phyloP scores from a whole-genome alignment of 108 stramenopile species.

The Skeletonema tropicum region DNA sequence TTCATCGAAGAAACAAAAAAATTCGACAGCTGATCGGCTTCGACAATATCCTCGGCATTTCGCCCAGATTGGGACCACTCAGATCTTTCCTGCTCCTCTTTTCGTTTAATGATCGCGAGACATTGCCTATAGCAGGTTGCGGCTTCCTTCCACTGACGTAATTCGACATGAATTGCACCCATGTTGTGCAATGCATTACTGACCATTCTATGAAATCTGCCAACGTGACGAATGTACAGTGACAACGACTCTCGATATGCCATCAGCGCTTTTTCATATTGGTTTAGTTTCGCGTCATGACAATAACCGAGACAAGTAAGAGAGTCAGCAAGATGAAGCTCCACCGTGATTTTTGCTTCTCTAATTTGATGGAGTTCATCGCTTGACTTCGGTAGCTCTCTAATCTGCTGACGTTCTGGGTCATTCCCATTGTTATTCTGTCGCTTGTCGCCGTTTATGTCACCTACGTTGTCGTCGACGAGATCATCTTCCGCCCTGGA shows the following conservation, averaged over 20 bases:
- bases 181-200: slow-evolving; percentile 54
- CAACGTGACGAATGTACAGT: slow-evolving; percentile 51
- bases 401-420: neutral
- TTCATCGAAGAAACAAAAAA: slow-evolving; percentile 36
- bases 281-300: slow-evolving; percentile 46
- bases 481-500: slow-evolving; percentile 19
- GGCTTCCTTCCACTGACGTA: slow-evolving; percentile 55
- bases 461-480: neutral
- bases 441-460: slow-evolving; percentile 1
- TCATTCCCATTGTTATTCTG: neutral
- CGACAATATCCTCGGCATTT: neutral
- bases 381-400: slow-evolving; percentile 1
- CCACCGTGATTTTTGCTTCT: slow-evolving; percentile 47
- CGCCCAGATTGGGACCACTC: slow-evolving; percentile 17
- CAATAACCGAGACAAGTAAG: slow-evolving; percentile 53
- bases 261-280: slow-evolving; percentile 41
- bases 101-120: slow-evolving; percentile 44
- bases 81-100: slow-evolving; percentile 38
- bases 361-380: slow-evolving; percentile 45
- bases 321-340: slow-evolving; percentile 56
- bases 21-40: neutral
- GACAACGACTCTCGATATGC: slow-evolving; percentile 55
- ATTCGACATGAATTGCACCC: slow-evolving; percentile 55
- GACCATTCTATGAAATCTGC: slow-evolving; percentile 46
- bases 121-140: slow-evolving; percentile 49